These are phyloP conservation scores for Musa itinerans DNA, from an alignment of 176 grass and related monocot genomes.

Conservation along the genomic window DNA sequence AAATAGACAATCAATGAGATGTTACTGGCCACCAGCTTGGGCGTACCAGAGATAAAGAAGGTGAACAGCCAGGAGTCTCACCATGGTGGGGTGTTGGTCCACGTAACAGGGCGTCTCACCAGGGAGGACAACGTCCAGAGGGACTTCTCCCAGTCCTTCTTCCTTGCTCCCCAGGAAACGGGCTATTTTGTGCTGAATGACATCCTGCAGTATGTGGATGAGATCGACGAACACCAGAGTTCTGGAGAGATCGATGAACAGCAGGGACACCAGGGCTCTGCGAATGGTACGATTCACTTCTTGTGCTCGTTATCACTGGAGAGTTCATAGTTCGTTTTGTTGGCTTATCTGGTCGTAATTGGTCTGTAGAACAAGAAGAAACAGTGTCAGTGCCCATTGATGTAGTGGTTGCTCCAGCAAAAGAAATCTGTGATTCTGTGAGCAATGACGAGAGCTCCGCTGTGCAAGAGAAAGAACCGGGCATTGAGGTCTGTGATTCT, in stretches of 20 bases:
- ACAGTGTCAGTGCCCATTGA: too few relatives aligned
- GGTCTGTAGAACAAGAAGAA: too few relatives aligned
- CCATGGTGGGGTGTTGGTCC: constrained; percentile 53
- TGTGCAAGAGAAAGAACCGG: constrained; percentile 7
- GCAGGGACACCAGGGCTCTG: constrained; percentile 15
- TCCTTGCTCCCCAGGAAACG: constrained; percentile 88
- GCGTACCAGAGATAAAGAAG: constrained; percentile 62
- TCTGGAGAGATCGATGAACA: constrained; percentile 29
- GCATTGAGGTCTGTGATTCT: not conserved
- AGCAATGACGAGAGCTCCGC: constrained; percentile 15
- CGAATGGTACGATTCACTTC: constrained; percentile 35
- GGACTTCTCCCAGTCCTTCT: constrained; percentile 87
- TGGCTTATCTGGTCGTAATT: too few relatives aligned
- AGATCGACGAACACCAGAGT: constrained; percentile 20
- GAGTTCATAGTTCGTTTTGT: too few relatives aligned
- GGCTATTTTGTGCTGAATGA: constrained; percentile 88
- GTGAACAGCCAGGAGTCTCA: constrained; percentile 78
- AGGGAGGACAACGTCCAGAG: constrained; percentile 33
- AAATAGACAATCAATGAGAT: constrained; percentile 72
- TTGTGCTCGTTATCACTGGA: too few relatives aligned
- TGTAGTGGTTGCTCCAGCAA: too few relatives aligned
- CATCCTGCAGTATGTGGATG: constrained; percentile 45
- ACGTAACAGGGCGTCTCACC: constrained; percentile 72
- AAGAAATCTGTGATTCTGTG: too few relatives aligned
- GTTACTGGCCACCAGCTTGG: constrained; percentile 73